phyloP scores from a whole-genome alignment of 108 stramenopile species.

The Nitzschia sp. region DNA sequence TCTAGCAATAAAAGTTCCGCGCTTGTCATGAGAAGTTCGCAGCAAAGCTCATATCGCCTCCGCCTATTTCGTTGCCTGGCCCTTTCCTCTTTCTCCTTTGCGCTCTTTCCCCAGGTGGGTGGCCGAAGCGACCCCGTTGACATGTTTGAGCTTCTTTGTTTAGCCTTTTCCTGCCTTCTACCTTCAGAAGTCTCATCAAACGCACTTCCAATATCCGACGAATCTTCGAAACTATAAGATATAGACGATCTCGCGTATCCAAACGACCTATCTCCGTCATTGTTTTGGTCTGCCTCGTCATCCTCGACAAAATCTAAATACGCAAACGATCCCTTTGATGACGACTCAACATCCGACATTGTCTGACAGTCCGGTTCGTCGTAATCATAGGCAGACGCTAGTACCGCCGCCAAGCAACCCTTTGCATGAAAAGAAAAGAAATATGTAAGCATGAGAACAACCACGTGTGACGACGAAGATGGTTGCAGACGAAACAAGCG shows the following conservation, averaged over 20 bases:
- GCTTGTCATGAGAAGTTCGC: slow-evolving; percentile 54
- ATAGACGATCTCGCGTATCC: neutral
- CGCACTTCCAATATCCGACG: neutral
- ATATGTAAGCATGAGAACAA: neutral
- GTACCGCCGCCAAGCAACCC: slow-evolving; percentile 78
- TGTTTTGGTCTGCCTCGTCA: slow-evolving; percentile 25
- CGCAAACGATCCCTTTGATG: slow-evolving; percentile 21
- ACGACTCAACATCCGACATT: neutral
- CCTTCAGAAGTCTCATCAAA: neutral
- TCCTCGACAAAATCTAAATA: slow-evolving; percentile 32
- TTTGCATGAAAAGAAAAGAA: slow-evolving; percentile 9
- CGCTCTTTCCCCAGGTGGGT: neutral
- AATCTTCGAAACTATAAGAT: slow-evolving; percentile 5
- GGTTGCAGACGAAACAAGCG: neutral
- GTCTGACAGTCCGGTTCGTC: slow-evolving; percentile 33
- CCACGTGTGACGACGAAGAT: no score
- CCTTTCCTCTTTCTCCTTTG: slow-evolving; percentile 5
- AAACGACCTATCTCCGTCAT: neutral
- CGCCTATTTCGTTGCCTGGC: slow-evolving; percentile 55
- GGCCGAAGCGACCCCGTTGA: neutral
- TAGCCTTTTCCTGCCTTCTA: neutral
- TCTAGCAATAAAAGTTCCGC: slow-evolving; percentile 69
- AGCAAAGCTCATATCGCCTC: slow-evolving; percentile 64
- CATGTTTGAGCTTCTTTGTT: neutral
- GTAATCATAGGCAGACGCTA: slow-evolving; percentile 67